A percentile compares a stretch with the other conserved stretches of the same genome.
Evolutionary conservation across 306 rosid genomes (phyloP).

Genomic region (Prunus salicina): DNA sequence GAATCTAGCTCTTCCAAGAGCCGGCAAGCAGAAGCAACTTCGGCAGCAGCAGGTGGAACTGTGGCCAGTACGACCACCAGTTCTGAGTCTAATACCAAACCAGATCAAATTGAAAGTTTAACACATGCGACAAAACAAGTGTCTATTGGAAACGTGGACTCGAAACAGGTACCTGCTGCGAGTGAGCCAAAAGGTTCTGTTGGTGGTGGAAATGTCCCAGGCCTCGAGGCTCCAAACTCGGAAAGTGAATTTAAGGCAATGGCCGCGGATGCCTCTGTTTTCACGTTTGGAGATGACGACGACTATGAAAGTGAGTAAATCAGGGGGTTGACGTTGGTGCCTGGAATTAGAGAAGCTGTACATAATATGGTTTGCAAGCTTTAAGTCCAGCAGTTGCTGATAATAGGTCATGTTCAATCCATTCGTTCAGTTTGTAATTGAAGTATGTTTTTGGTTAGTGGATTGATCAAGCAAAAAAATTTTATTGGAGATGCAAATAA

Average conservation of each 20-base stretch:
- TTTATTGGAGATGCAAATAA: constrained; percentile 11
- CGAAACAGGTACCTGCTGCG: constrained; percentile 28
- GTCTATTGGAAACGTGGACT: constrained; percentile 51
- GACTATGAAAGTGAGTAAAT: constrained; percentile 87
- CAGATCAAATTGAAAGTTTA: constrained; percentile 52
- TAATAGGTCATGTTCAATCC: constrained; percentile 8
- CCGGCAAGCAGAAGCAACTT: constrained; percentile 47
- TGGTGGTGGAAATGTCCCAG: constrained; percentile 34
- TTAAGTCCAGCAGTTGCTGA: constrained; percentile 13
- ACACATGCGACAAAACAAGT: constrained; percentile 60
- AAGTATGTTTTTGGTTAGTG: constrained; percentile 10
- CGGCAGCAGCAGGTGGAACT: constrained; percentile 39
- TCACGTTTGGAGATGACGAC: constrained; percentile 92
- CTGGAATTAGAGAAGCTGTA: constrained; percentile 43
- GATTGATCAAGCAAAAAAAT: constrained; percentile 16
- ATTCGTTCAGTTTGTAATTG: constrained; percentile 31
- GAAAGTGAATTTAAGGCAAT: constrained; percentile 97
- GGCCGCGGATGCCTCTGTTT: constrained; percentile 99
- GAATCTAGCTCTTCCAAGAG: constrained; percentile 62
- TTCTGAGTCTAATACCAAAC: constrained; percentile 37
- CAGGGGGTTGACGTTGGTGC: neutral
- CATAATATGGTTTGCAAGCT: constrained; percentile 46
- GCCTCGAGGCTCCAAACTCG: constrained; percentile 42
- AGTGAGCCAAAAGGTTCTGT: constrained; percentile 48
- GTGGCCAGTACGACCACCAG: constrained; percentile 34